A percentile compares a stretch with the other conserved stretches of the same genome.
Evolutionary conservation across 2,329 filamentous ascomycete genomes (phyloP).

Genomic region (Colletotrichum abscissum): DNA sequence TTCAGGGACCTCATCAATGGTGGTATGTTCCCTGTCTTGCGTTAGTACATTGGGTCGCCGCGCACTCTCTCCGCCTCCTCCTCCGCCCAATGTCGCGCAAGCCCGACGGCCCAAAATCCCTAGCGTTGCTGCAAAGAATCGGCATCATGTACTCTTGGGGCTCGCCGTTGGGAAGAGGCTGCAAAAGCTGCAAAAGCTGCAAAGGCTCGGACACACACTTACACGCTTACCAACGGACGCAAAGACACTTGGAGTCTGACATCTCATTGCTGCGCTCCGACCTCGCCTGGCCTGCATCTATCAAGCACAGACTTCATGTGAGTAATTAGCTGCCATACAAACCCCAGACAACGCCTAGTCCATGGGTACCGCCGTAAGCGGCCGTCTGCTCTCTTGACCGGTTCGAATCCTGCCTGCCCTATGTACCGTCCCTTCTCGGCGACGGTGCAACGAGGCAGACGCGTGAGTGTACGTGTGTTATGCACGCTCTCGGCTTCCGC

Average conservation of each 20-base stretch:
- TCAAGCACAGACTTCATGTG: constrained; percentile 30
- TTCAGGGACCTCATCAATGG: neutral
- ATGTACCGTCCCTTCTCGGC: too few species aligned
- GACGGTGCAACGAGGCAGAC: neutral
- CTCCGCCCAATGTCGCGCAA: constrained; percentile 6
- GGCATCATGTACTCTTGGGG: neutral
- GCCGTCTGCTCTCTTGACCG: neutral
- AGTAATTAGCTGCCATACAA: constrained; percentile 26
- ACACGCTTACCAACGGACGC: neutral
- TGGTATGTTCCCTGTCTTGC: neutral
- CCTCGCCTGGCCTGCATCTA: constrained; percentile 23
- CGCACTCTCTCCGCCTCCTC: constrained; percentile 16
- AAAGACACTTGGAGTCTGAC: neutral
- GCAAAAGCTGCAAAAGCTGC: neutral
- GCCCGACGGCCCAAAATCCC: neutral
- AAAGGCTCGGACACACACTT: neutral
- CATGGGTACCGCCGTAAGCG: constrained; percentile 23
- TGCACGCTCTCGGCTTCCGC: neutral
- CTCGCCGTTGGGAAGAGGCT: neutral
- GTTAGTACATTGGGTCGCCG: neutral
- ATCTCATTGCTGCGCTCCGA: constrained; percentile 1
- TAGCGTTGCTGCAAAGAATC: constrained; percentile 14
- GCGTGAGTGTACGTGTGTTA: neutral
- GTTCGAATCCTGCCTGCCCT: neutral
- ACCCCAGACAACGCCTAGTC: constrained; percentile 2